Evolutionary conservation across 1,284 basidiomycete genomes (phyloP).

Genomic region (Coniferiporia weirii): DNA sequence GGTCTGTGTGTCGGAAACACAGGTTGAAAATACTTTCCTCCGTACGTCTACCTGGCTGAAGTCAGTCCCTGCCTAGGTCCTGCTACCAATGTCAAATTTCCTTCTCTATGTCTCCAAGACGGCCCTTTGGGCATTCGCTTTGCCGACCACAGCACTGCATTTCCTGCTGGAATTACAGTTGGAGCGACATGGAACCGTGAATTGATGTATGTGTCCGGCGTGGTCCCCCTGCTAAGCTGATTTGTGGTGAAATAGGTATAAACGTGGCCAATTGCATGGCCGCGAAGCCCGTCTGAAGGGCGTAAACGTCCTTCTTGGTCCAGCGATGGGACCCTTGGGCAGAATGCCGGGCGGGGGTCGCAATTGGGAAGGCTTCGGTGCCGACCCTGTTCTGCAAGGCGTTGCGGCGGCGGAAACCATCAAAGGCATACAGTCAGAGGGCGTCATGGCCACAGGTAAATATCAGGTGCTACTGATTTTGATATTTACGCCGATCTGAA

Average conservation of each 20-base stretch:
- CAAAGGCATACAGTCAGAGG: constrained; percentile 40
- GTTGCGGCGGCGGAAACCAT: constrained; percentile 39
- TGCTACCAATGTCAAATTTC: constrained; percentile 15
- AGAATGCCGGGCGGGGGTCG: constrained; percentile 45
- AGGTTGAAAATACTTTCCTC: constrained; percentile 1
- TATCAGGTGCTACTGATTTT: constrained; percentile 9
- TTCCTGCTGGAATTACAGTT: constrained; percentile 50
- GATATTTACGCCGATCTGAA: neutral
- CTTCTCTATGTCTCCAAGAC: constrained; percentile 30
- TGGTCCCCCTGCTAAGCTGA: too few relatives aligned
- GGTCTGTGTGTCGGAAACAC: constrained; percentile 18
- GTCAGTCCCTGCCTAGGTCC: neutral
- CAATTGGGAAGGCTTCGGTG: constrained; percentile 69
- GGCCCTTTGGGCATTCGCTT: constrained; percentile 31
- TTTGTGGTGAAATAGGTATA: constrained; percentile 21
- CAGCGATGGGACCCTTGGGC: constrained; percentile 52
- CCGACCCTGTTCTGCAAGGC: constrained; percentile 41
- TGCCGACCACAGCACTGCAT: constrained; percentile 28
- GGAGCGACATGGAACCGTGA: constrained; percentile 44
- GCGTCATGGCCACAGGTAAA: constrained; percentile 42
- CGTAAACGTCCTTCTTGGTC: constrained; percentile 56
- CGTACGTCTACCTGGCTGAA: neutral
- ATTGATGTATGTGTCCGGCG: constrained; percentile 35
- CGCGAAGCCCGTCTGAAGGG: constrained; percentile 74
- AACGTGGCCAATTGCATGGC: constrained; percentile 67